Evolutionary conservation across 2,329 filamentous ascomycete species (phyloP).

Genomic region (Beauveria asiatica): DNA sequence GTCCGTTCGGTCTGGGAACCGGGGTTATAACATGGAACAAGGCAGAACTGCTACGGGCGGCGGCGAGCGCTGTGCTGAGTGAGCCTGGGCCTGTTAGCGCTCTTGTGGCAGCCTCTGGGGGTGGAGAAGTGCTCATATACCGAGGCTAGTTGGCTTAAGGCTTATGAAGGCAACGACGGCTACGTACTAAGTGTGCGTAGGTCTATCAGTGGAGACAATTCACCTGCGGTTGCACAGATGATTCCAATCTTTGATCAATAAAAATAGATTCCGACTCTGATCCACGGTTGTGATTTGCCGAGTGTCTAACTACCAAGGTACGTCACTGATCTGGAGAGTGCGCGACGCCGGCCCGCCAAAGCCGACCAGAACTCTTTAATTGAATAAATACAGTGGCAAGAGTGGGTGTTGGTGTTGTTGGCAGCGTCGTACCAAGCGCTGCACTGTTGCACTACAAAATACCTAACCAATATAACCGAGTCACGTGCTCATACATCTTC

Average conservation of each 20-base stretch:
- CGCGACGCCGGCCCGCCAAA: conserved; percentile 3
- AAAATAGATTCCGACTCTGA: neutral
- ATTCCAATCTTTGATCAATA: neutral
- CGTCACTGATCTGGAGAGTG: neutral
- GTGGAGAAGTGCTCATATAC: conserved; percentile 7
- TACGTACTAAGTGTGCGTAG: neutral
- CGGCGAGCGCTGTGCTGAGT: neutral
- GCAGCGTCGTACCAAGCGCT: neutral
- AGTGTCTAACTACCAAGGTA: neutral
- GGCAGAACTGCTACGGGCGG: neutral
- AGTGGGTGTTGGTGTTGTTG: neutral
- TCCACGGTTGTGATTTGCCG: neutral
- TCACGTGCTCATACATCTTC: neutral
- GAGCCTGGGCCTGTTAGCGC: neutral
- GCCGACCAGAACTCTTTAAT: neutral
- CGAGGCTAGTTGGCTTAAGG: conserved; percentile 3
- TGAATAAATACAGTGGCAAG: too few relatives aligned
- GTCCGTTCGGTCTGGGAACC: neutral
- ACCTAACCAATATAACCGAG: neutral
- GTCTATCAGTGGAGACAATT: neutral
- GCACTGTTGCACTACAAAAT: neutral
- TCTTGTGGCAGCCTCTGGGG: conserved; percentile 2
- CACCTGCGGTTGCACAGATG: too few relatives aligned
- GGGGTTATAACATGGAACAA: neutral
- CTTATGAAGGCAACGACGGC: neutral